Conservation (phyloP, 2,329 filamentous ascomycete species). For the Chrysoporthe austroafricana region DNA sequence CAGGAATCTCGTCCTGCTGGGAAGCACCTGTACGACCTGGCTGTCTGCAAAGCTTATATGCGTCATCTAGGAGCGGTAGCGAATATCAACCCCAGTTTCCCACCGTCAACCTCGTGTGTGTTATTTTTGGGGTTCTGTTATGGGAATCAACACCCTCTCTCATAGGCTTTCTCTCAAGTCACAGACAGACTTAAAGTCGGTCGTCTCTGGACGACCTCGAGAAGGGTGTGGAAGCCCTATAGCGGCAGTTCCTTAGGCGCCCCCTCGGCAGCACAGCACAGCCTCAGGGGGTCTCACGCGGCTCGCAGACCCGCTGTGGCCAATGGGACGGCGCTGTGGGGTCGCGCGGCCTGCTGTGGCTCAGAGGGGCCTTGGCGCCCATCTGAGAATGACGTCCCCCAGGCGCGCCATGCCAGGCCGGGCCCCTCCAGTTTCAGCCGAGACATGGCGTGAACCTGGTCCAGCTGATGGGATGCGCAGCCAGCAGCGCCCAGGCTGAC, state of each 20-base stretch:
- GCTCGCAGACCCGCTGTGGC: constrained; percentile 3
- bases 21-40: too few species aligned
- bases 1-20: too few species aligned
- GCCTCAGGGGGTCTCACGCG: constrained; percentile 1
- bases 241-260: background rate
- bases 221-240: background rate
- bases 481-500: background rate
- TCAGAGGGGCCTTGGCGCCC: background rate
- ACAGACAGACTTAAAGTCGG: too few species aligned
- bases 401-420: too few species aligned
- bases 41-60: too few species aligned
- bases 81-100: too few species aligned
- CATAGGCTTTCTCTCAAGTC: too few species aligned
- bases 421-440: background rate
- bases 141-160: too few species aligned
- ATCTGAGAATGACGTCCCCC: background rate
- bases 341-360: background rate
- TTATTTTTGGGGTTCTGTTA: too few species aligned
- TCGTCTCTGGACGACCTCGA: too few species aligned
- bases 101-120: too few species aligned
- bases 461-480: constrained; percentile 1
- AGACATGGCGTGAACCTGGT: background rate
- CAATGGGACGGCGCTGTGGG: background rate
- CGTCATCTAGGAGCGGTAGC: too few species aligned
- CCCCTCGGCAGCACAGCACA: background rate